Conservation (phyloP, 345 rosid genomes). For the Microthlaspi erraticum region DNA sequence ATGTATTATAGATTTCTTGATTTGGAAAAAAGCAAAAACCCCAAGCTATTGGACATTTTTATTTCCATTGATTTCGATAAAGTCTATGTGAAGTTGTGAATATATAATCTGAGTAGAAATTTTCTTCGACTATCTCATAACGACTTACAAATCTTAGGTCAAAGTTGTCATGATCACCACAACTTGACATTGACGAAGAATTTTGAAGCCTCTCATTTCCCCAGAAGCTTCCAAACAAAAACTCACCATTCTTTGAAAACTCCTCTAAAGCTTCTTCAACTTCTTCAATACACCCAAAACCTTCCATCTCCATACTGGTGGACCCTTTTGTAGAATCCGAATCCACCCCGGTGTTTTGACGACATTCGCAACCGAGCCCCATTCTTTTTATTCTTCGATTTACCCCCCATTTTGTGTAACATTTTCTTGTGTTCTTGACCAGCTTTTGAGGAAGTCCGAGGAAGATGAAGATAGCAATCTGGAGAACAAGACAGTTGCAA, state of each 20-base stretch:
- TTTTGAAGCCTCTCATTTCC: slow-evolving; percentile 47
- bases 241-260: slow-evolving; percentile 63
- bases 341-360: slow-evolving; percentile 10
- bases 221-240: slow-evolving; percentile 96
- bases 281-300: slow-evolving; percentile 57
- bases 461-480: slow-evolving; percentile 59
- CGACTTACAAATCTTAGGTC: slow-evolving; percentile 47
- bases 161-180: slow-evolving; percentile 34
- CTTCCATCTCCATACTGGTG: slow-evolving; percentile 41
- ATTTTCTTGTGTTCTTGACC: slow-evolving; percentile 53
- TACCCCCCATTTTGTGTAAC: slow-evolving; percentile 57
- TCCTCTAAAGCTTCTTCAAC: slow-evolving; percentile 64
- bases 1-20: background rate
- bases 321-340: slow-evolving; percentile 37
- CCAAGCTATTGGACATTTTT: background rate
- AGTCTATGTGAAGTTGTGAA: slow-evolving; percentile 25
- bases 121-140: slow-evolving; percentile 52
- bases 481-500: slow-evolving; percentile 80
- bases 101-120: slow-evolving; percentile 36
- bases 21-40: background rate
- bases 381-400: slow-evolving; percentile 35
- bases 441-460: slow-evolving; percentile 64
- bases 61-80: background rate
- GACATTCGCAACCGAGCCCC: slow-evolving; percentile 19
- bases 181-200: slow-evolving; percentile 40